phyloP scores from a whole-genome alignment of 116 monocot species.

The Papilionanthe hybrid region DNA sequence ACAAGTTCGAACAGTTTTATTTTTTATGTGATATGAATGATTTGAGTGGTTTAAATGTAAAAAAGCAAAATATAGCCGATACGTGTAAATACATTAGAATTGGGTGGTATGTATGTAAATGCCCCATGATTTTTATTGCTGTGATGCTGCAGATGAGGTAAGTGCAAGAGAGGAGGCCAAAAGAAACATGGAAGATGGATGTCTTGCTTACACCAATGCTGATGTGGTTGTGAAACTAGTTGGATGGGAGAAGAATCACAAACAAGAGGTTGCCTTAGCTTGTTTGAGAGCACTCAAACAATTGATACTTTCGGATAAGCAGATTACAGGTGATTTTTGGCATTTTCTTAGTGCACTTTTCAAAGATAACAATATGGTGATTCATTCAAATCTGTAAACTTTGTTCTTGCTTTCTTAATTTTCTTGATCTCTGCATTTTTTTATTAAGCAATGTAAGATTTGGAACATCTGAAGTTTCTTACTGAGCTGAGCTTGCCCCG shows the following conservation, averaged over 20 bases:
- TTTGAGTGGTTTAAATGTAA: too few relatives aligned
- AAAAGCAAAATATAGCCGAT: too few relatives aligned
- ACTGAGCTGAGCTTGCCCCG: too few relatives aligned
- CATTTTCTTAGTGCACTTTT: background rate
- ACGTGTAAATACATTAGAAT: too few relatives aligned
- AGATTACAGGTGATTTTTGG: conserved; percentile 48
- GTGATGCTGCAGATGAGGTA: conserved; percentile 48
- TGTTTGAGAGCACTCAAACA: conserved; percentile 78
- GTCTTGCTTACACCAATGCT: conserved; percentile 64
- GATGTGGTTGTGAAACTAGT: conserved; percentile 72
- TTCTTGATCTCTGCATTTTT: too few relatives aligned
- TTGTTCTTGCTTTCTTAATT: too few relatives aligned
- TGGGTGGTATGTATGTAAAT: background rate
- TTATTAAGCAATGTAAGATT: too few relatives aligned
- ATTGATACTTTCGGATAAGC: conserved; percentile 58
- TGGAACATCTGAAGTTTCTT: background rate
- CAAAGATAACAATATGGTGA: too few relatives aligned
- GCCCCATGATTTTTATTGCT: background rate
- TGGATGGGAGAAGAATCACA: conserved; percentile 56
- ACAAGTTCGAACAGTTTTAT: too few relatives aligned
- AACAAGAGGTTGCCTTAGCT: conserved; percentile 57
- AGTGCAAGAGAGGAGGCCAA: conserved; percentile 80
- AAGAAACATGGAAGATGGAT: conserved; percentile 50
- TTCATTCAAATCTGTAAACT: too few relatives aligned
- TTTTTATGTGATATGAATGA: too few relatives aligned